Evolutionary conservation across 306 rosid genomes (phyloP).

Genomic region (Casuarina equisetifolia): DNA sequence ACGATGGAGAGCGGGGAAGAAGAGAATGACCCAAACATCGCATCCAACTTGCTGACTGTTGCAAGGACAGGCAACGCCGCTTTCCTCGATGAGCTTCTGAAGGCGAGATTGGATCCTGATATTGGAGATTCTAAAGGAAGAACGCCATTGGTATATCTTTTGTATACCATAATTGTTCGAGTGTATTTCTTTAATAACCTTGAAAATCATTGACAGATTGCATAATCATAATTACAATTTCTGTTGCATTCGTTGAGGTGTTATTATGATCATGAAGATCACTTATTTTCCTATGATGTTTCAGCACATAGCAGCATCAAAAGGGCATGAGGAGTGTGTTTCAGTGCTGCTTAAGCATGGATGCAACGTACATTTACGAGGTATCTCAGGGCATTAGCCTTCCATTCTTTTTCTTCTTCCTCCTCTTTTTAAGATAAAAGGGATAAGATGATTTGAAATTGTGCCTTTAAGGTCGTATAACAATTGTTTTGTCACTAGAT

Average conservation of each 20-base stretch:
- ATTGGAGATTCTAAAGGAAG: conserved; percentile 69
- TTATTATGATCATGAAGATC: neutral
- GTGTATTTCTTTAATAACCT: neutral
- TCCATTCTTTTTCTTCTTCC: neutral
- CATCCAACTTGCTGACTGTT: conserved; percentile 50
- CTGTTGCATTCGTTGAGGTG: too few species aligned
- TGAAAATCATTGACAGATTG: conserved; percentile 7
- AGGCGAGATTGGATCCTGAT: conserved; percentile 74
- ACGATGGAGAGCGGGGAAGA: conserved; percentile 50
- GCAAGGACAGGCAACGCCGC: conserved; percentile 67
- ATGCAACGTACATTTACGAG: conserved; percentile 59
- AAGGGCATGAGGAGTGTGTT: conserved; percentile 77
- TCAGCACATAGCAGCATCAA: conserved; percentile 77
- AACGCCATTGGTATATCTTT: conserved; percentile 65
- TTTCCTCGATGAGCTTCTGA: conserved; percentile 77
- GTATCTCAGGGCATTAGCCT: conserved; percentile 23
- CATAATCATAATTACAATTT: neutral
- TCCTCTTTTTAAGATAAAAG: neutral
- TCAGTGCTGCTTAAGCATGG: conserved; percentile 61
- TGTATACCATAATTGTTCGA: conserved; percentile 4
- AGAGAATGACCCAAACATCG: conserved; percentile 48
- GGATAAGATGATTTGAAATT: too few species aligned
- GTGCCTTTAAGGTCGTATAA: too few species aligned
- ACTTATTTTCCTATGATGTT: conserved; percentile 20
- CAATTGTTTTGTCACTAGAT: too few species aligned